Evolutionary conservation across 495 filamentous ascomycete species (phyloP).

Genomic region (Aspergillus diversus): DNA sequence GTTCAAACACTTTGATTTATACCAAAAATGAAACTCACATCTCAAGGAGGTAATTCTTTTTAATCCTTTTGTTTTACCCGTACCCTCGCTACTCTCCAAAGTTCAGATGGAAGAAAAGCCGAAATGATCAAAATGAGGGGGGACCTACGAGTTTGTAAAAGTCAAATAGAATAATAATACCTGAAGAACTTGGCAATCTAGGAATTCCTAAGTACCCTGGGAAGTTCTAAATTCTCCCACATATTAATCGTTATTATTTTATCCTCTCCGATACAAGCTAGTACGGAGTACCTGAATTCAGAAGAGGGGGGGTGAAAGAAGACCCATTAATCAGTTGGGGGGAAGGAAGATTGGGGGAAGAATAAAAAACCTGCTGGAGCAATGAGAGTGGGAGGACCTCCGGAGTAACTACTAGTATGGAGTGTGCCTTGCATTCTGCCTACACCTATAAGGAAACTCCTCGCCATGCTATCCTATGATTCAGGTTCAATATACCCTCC

Average conservation of each 20-base stretch:
- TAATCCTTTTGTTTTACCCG: not conserved
- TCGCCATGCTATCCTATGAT: slow-evolving; percentile 9
- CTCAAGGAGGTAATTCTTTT: no score
- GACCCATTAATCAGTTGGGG: not conserved
- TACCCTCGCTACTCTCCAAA: not conserved
- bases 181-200: slow-evolving; percentile 24
- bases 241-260: not conserved
- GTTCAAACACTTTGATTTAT: no score
- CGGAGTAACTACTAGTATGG: not conserved
- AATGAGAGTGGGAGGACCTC: not conserved
- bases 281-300: not conserved
- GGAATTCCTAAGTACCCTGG: not conserved
- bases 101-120: not conserved
- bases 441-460: not conserved
- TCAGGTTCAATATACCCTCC: slow-evolving; percentile 5
- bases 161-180: slow-evolving; percentile 13
- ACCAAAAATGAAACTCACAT: no score
- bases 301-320: not conserved
- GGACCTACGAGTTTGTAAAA: slow-evolving; percentile 5
- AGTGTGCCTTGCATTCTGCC: slow-evolving; percentile 10
- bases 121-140: slow-evolving; percentile 1
- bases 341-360: not conserved
- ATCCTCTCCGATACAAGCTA: not conserved
- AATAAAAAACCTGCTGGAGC: not conserved
- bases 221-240: not conserved